phyloP scores from a whole-genome alignment of 2,329 filamentous ascomycete genomes.

The Aspergillus costaricaensis region DNA sequence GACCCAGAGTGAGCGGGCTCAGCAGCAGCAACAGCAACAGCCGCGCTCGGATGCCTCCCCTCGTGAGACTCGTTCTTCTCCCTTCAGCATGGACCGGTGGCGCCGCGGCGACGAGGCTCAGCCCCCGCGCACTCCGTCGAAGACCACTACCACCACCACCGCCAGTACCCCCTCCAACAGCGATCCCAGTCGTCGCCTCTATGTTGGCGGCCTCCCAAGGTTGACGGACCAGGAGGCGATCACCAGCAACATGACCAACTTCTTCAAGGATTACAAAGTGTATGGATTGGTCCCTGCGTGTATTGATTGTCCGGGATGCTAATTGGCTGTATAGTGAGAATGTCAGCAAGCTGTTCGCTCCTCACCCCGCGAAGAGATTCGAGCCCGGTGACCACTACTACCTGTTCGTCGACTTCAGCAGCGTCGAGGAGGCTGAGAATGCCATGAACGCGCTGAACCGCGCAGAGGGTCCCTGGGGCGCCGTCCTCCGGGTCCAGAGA shows the following conservation, averaged over 20 bases:
- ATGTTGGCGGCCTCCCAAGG: slow-evolving; percentile 50
- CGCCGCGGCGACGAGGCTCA: slow-evolving; percentile 43
- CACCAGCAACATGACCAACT: slow-evolving; percentile 44
- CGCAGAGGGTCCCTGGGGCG: slow-evolving; percentile 43
- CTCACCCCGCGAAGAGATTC: slow-evolving; percentile 57
- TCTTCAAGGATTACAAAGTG: slow-evolving; percentile 50
- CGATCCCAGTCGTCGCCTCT: slow-evolving; percentile 47
- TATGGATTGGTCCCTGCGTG: slow-evolving; percentile 25
- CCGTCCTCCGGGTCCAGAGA: slow-evolving; percentile 41
- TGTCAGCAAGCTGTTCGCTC: slow-evolving; percentile 59
- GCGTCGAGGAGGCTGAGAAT: slow-evolving; percentile 54
- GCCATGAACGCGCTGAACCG: slow-evolving; percentile 52
- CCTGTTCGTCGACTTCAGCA: slow-evolving; percentile 66
- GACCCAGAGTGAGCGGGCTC: slow-evolving; percentile 35
- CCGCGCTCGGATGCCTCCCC: slow-evolving; percentile 22
- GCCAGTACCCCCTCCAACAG: slow-evolving; percentile 21
- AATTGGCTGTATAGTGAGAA: slow-evolving; percentile 37
- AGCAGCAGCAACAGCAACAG: slow-evolving; percentile 20
- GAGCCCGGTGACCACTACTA: slow-evolving; percentile 61
- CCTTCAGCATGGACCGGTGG: slow-evolving; percentile 46
- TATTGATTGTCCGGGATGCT: slow-evolving; percentile 1
- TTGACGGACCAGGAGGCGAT: slow-evolving; percentile 46
- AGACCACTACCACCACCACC: not conserved
- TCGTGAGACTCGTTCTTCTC: slow-evolving; percentile 22
- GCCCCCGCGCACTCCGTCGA: slow-evolving; percentile 23